Evolutionary conservation across 2,329 filamentous ascomycete species (phyloP), one percentile per base, ranked within the genome.

Genomic region (Apiospora rasikravindrae): DNA sequence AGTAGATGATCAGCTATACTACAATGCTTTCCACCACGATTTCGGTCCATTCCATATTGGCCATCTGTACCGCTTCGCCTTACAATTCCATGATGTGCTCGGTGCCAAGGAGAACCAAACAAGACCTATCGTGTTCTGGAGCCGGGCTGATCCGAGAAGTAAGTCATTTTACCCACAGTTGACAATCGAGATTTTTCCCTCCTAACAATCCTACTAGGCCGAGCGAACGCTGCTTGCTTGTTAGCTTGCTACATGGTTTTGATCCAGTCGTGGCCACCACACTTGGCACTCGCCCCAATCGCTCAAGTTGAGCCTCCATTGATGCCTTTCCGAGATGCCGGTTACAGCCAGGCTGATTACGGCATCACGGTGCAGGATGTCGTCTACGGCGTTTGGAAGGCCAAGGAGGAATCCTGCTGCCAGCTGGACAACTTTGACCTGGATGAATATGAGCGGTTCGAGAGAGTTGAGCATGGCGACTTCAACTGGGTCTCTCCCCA

Each of bases 401-500:
- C 96, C 66, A 99, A 98, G 86, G 96, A 99, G 81, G 94, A 98
- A 83, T 92, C 93, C 67, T 92, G 97, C 78, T 97, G 95, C 80
- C 93, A 94, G 71, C 86, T 99, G 73, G 95, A 97, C 81, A 94
- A 96, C 81, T 99, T 99, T 81, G 95, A 96, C 78, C 88, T 99
- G 26, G 95, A 98, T 84, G 94, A 98, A 89, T 99, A 99, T 81
- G 96, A 99, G 84, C 93, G 90, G 81, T 99, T 90, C 78, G 96
- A 99, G 85, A 90, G 96, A 72, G 96, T 99, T 26, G 96, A 99
- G 81, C 95, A 98, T 87, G 96, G 96, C 75, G 96, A 99, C 84
- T 99, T 99, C 92, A 99, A 99, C 89, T 99, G 96, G 96, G 90
- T 99, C 73, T 97, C 95, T 7, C 95, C 96, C 11, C 88, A 95